Base-by-base conservation (phyloP, 495 filamentous ascomycete genomes). In the Penicillium desertorum region DNA sequence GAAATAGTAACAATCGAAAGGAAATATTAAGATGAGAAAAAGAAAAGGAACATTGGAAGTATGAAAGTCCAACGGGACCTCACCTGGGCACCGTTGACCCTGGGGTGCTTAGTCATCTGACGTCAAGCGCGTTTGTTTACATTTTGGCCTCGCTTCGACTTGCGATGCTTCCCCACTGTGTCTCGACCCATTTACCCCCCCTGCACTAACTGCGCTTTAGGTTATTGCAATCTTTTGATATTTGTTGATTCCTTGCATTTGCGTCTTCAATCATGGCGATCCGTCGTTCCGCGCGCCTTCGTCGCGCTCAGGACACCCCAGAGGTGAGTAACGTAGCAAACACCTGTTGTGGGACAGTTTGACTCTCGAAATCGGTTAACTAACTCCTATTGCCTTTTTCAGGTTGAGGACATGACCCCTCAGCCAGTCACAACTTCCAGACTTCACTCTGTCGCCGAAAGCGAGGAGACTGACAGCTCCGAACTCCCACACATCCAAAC, bases 211-310 rank as follows among this genome's bases (percentile, higher is more conserved):
- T 37, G 3, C 23, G 25, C 44, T 55, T 16, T 3, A 41, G 12
- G 45, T 23, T 37, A 56, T 37, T 56, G 17, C 9, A 19, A 20
- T 30, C 12, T 42, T 20, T 23, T 45, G 14, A 14, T 37, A 23
- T 41, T 48, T 3, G 14, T 16, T 27, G 34, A 47, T 39, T 42
- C 19, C 17, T 56, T 47, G 36, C 41, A 20, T 54, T 39, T 14
- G 16, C 19, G 2, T 16, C n/a, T 54, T 37, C 4, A 49, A n/a
- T 50, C 22, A 76, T 76, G 73, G 64, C 68, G 70, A 64, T 75
- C 49, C 73, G 73, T 59, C 73, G 73, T 48, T 76, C 73, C 46
- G 73, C 73, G 51, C 73, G 73, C 57, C 62, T 76, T 54, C 69
- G 73, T 30, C 70, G 62, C 61, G 56, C 56, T 39, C 63, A 67